A percentile compares a stretch with the other conserved stretches of the same genome.
These are phyloP conservation scores for Penicillium crystallinum DNA, from an alignment of 495 filamentous ascomycete genomes.

Conservation along the genomic window DNA sequence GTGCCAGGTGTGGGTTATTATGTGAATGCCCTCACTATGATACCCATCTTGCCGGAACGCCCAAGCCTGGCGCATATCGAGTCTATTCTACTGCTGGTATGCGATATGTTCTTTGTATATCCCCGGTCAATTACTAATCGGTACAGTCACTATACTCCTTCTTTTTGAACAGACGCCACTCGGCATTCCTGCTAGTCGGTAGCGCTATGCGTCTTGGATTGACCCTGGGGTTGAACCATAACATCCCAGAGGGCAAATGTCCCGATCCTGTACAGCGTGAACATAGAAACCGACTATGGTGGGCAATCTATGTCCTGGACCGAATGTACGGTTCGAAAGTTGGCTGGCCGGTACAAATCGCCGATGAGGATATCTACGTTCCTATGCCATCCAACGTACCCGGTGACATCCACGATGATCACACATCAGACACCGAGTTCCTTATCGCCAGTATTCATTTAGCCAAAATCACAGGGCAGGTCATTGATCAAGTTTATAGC, in stretches of 20 bases:
- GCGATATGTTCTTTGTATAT: not conserved
- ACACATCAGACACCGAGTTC: constrained; percentile 23
- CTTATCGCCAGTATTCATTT: constrained; percentile 20
- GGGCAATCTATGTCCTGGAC: constrained; percentile 32
- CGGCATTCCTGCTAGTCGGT: constrained; percentile 25
- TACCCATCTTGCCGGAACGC: constrained; percentile 27
- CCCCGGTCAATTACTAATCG: not conserved
- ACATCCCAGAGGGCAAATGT: constrained; percentile 27
- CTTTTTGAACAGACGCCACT: constrained; percentile 31
- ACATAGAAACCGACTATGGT: constrained; percentile 29
- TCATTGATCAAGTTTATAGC: constrained; percentile 23
- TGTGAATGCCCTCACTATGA: constrained; percentile 27
- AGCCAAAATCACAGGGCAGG: constrained; percentile 20
- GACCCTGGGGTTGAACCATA: constrained; percentile 30
- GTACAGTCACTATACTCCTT: constrained; percentile 28
- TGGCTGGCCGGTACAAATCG: constrained; percentile 27
- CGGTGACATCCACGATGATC: constrained; percentile 11
- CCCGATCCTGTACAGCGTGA: constrained; percentile 21
- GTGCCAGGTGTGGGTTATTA: constrained; percentile 29
- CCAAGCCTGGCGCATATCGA: constrained; percentile 25
- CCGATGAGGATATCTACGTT: constrained; percentile 30
- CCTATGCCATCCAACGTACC: constrained; percentile 22
- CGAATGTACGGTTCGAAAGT: constrained; percentile 30
- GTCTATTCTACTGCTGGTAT: constrained; percentile 22
- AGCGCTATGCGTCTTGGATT: constrained; percentile 25